A percentile compares a stretch with the other conserved stretches of the same genome.
Evolutionary conservation across 2,329 filamentous ascomycete species (phyloP).

Genomic region (Calonectria honghensis): DNA sequence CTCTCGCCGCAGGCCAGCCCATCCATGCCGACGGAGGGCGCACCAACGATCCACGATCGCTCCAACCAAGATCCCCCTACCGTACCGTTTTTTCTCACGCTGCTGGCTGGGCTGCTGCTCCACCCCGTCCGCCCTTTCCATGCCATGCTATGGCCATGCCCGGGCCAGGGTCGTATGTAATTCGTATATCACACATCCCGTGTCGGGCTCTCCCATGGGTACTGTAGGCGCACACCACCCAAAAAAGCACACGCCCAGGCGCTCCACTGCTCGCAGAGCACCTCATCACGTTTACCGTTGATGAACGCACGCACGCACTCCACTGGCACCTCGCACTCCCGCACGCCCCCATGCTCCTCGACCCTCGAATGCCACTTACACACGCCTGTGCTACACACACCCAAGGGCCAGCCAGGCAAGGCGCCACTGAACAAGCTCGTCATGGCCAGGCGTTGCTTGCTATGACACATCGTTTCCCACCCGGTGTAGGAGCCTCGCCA

Average conservation of each 20-base stretch:
- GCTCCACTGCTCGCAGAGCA: conserved; percentile 36
- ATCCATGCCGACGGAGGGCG: conserved; percentile 13
- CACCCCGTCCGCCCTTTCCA: conserved; percentile 34
- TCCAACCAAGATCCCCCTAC: conserved; percentile 46
- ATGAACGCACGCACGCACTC: conserved; percentile 17
- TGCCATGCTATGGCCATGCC: conserved; percentile 23
- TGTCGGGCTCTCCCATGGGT: background rate
- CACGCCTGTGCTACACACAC: conserved; percentile 33
- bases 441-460: conserved; percentile 52
- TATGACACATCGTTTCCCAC: conserved; percentile 56
- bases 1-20: conserved; percentile 29
- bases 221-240: conserved; percentile 1
- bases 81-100: conserved; percentile 20
- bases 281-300: conserved; percentile 37
- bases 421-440: conserved; percentile 56
- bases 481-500: conserved; percentile 45
- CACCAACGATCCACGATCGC: conserved; percentile 52
- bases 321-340: conserved; percentile 2
- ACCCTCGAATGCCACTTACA: conserved; percentile 44
- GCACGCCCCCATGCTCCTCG: conserved; percentile 11
- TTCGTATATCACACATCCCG: conserved; percentile 23
- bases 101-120: conserved; percentile 22
- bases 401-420: conserved; percentile 51
- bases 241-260: conserved; percentile 34
- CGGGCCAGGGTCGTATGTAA: conserved; percentile 28